Conservation (phyloP, 148 eudicot genomes). For the Spergularia bocconei region DNA sequence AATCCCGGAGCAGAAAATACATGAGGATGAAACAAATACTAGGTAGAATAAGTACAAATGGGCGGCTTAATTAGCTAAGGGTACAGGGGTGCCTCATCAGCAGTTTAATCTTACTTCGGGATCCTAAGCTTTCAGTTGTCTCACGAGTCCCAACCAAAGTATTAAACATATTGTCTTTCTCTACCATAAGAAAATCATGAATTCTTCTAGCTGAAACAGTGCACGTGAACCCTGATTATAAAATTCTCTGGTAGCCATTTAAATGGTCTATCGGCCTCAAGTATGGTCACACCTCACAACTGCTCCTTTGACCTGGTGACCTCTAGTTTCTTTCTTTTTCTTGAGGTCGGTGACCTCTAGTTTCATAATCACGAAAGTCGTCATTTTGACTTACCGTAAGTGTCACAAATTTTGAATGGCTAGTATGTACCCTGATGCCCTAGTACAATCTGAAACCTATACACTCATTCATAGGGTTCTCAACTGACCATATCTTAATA, state of each 20-base stretch:
- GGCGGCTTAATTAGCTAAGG: not conserved
- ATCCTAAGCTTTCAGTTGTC: not conserved
- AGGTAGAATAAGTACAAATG: not conserved
- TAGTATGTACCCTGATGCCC: not conserved
- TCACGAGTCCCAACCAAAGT: not conserved
- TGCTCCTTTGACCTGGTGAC: not conserved
- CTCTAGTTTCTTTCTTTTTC: not conserved
- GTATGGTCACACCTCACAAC: not conserved
- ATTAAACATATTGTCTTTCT: not conserved
- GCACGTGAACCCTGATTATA: not conserved
- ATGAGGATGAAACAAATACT: not conserved
- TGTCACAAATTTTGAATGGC: not conserved
- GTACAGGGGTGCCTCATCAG: not conserved
- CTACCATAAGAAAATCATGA: not conserved
- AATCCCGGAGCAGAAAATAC: not conserved
- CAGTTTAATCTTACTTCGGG: not conserved
- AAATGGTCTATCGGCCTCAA: not conserved
- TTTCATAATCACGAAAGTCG: not conserved
- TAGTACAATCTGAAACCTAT: not conserved
- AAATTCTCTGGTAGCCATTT: not conserved
- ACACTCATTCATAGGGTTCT: not conserved
- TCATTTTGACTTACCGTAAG: not conserved
- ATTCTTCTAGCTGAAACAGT: not conserved
- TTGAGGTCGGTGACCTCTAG: no score
- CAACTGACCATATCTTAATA: not conserved